Evolutionary conservation across 176 grass and related monocot genomes (phyloP), one percentile per base, ranked within the genome.

Genomic region (Triticum monococcum): DNA sequence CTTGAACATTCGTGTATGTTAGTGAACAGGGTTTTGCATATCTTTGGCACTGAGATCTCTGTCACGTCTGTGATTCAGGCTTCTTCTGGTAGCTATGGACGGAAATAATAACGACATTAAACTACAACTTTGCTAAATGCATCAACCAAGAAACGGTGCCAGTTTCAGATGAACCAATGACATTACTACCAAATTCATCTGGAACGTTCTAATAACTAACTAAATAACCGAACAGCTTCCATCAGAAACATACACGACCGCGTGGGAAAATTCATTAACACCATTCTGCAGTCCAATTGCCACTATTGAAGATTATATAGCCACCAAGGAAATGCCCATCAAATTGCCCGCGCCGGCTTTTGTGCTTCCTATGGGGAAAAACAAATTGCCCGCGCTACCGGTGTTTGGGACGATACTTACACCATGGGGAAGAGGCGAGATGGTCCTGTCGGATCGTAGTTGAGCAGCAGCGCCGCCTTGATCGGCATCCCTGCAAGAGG

Each of bases 371-470:
- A 56, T 56, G 17, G 17, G 52, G 17, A 20, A 56, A 17, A 56
- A 56, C 5, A 7, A 20, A 13, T 62, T 61, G 20, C 11, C 33
- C 35, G 8, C 33, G 69, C 11, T 48, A 54, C 40, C 6, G 35
- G 41, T 6, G 31, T 16, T 9, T 4, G 61, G 38, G 72, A 67
- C 23, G 38, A 17, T 7, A 67, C 84, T 89, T 62, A 98, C 96
- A 98, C 70, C 70, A 94, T 52, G 5, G 96, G 86, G 14, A 98
- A 86, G 75, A 98, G 93, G 56, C 96, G 90, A 70, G 93, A 95
- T 5, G 96, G 90, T 3, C 61, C 86, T 13, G 24, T 71, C 0
- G 86, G 91, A 32, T 98, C 91, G 90, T 91, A 91, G 88, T 98
- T 95, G 84, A 98, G 88, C 41, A 98, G 86, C 56, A 95, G 84